Evolutionary conservation across 2,329 filamentous ascomycete genomes (phyloP).

Genomic region (Apiospora aurea): DNA sequence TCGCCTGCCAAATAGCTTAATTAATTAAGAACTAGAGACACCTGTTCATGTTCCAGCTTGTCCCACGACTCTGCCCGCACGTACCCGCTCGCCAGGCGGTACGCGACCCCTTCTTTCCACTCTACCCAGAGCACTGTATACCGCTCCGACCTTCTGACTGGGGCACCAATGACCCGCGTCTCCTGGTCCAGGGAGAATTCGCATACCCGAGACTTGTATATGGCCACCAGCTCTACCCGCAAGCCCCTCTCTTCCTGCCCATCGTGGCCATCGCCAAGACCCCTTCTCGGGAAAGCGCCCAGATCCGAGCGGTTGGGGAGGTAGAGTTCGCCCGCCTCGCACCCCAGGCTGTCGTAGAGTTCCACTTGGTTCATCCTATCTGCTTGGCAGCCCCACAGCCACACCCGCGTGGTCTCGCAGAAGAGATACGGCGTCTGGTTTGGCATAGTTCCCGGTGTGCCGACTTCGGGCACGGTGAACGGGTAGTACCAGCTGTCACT

Average conservation of each 20-base stretch:
- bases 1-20: no score
- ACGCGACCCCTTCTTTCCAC: slow-evolving; percentile 4
- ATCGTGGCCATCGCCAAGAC: background rate
- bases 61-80: background rate
- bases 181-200: background rate
- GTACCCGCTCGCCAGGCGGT: background rate
- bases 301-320: background rate
- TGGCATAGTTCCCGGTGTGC: background rate
- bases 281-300: background rate
- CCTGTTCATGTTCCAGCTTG: background rate
- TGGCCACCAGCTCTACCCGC: background rate
- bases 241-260: background rate
- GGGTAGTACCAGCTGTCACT: background rate
- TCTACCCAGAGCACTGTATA: background rate
- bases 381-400: background rate
- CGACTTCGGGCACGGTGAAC: background rate
- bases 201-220: background rate
- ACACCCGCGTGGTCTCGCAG: background rate
- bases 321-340: background rate
- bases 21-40: background rate
- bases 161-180: background rate
- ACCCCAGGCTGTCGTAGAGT: background rate
- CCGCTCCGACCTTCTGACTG: background rate
- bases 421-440: slow-evolving; percentile 2
- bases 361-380: background rate